These are phyloP conservation scores for Solanum ossicruentum DNA, from an alignment of 257 asterid genomes.

Conservation along the genomic window DNA sequence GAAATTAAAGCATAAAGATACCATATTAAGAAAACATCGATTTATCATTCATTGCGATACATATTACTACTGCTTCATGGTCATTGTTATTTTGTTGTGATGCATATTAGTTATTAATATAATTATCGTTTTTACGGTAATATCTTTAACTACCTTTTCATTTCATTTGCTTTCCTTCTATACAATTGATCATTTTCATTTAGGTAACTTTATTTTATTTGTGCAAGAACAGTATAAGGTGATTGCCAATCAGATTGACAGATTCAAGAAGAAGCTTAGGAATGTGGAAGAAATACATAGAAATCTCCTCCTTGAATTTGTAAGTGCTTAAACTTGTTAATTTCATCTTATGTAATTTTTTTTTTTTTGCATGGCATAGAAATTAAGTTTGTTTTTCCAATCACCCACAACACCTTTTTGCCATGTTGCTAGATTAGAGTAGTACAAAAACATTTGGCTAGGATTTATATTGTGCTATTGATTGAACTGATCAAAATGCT, in stretches of 20 bases:
- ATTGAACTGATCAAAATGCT: background rate
- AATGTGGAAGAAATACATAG: slow-evolving; percentile 77
- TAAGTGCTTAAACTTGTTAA: slow-evolving; percentile 13
- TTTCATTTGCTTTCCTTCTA: background rate
- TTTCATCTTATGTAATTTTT: too few relatives aligned
- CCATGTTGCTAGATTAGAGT: background rate
- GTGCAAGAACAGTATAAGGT: slow-evolving; percentile 43
- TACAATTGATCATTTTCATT: background rate
- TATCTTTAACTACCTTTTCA: background rate
- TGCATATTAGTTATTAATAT: background rate
- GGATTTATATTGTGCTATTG: background rate
- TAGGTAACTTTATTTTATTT: background rate
- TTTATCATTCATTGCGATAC: background rate
- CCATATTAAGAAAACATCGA: background rate
- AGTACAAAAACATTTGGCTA: background rate
- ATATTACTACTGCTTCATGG: background rate
- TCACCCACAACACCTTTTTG: background rate
- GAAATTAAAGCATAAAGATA: background rate
- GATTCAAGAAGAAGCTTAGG: slow-evolving; percentile 72
- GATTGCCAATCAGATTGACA: slow-evolving; percentile 47
- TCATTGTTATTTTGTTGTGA: background rate
- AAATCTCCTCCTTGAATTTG: slow-evolving; percentile 52
- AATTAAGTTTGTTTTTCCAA: background rate
- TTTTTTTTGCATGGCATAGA: background rate
- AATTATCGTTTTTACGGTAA: background rate